These are phyloP conservation scores for Kandelia obovata DNA, from an alignment of 345 rosid genomes.

Conservation along the genomic window DNA sequence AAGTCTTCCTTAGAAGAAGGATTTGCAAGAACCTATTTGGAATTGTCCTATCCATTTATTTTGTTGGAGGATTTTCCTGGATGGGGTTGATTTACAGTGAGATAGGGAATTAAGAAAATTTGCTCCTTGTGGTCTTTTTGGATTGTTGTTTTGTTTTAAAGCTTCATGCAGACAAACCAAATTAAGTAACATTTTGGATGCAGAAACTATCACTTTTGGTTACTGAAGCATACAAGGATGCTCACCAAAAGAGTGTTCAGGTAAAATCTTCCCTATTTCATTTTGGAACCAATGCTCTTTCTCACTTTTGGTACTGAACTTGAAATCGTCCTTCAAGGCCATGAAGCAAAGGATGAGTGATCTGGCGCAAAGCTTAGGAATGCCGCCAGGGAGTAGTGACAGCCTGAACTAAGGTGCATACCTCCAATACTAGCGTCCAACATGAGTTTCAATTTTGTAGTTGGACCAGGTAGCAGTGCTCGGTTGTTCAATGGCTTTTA, in stretches of 20 bases:
- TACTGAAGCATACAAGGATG: conserved; percentile 88
- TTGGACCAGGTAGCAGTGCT: conserved; percentile 13
- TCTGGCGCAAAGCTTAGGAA: conserved; percentile 89
- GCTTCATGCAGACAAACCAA: neutral
- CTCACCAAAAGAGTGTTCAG: conserved; percentile 84
- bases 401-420: conserved; percentile 46
- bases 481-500: neutral
- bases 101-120: too few relatives aligned
- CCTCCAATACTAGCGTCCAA: neutral
- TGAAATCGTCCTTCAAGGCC: conserved; percentile 43
- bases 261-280: conserved; percentile 26
- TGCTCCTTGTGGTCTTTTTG: too few relatives aligned
- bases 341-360: conserved; percentile 89
- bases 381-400: conserved; percentile 77
- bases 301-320: conserved; percentile 4
- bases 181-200: conserved; percentile 13
- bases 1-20: too few relatives aligned
- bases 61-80: too few relatives aligned
- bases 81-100: too few relatives aligned
- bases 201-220: conserved; percentile 78
- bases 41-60: too few relatives aligned
- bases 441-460: conserved; percentile 26
- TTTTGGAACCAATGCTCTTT: neutral
- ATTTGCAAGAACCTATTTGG: too few relatives aligned
- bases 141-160: too few relatives aligned